Evolutionary conservation across 1,284 basidiomycete genomes (phyloP), one percentile per base, ranked within the genome.

Genomic region (Xerocomus alliaceus): DNA sequence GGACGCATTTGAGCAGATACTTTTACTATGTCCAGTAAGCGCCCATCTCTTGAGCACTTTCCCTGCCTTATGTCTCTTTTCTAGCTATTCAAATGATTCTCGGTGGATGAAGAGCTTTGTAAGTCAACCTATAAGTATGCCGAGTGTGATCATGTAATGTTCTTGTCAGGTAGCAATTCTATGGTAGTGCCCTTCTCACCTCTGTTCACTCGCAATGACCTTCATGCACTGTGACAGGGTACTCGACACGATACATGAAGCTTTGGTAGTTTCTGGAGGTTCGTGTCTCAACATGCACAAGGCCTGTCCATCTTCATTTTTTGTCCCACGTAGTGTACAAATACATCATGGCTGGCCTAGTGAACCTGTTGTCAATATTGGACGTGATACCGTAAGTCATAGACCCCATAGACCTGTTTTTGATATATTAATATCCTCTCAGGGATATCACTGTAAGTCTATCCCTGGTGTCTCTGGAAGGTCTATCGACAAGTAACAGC

Each of bases 1-100:
- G n/a, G n/a, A n/a, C n/a, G n/a, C n/a, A 24, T 34, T 20, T 12
- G 35, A 11, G 18, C 34, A 67, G 65, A 35, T 70, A 68, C 41
- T 61, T 44, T 13, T 70, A 70, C 22, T 49, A 34, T 34, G 47
- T 34, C 9, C 47, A 49, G 47, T 49, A 34, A 10, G 47, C 11
- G 10, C 22, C 15, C 47, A 13, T 24, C 22, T 18, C 10, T 26
- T 24, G 15, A 8, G 34, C 2, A 12, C 18, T 20, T 28, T 28
- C 3, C 11, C 18, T 10, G 9, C 26, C 28, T 35, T 22, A 26
- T 35, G 17, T 26, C 5, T 35, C 18, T 15, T 5, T 12, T 34
- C 22, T 17, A 50, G 48, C 22, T 50, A 50, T 50, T 22, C 5
- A 24, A 50, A 26, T 22, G 48, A 50, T 35, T 26, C 47, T 17